Conservation (phyloP, 192 early-diverging fungal genomes). For the Mortierella antarctica region DNA sequence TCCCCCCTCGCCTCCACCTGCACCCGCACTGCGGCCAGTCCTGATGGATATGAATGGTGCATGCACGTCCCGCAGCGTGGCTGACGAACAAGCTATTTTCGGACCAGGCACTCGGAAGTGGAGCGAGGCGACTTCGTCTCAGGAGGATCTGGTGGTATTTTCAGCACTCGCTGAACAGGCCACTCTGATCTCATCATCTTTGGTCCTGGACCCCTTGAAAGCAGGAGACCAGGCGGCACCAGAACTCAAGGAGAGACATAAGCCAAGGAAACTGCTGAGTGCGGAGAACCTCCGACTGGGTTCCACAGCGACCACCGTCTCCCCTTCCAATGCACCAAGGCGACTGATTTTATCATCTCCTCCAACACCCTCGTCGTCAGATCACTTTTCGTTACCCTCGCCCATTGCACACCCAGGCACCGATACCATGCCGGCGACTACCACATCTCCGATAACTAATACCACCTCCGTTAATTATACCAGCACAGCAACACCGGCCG, state of each 20-base stretch:
- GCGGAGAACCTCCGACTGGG: conserved; percentile 12
- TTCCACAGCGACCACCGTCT: neutral
- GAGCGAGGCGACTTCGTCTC: too few relatives aligned
- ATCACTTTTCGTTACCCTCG: neutral
- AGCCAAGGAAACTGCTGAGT: conserved; percentile 26
- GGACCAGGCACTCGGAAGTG: too few relatives aligned
- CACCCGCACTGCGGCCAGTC: neutral
- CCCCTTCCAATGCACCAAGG: conserved; percentile 1
- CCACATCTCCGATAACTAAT: neutral
- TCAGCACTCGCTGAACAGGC: neutral
- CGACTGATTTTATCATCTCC: conserved; percentile 11
- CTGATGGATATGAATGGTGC: too few relatives aligned
- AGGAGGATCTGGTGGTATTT: too few relatives aligned
- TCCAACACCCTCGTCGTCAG: neutral
- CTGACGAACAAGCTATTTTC: too few relatives aligned
- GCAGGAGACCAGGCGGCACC: neutral
- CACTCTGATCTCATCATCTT: conserved; percentile 6
- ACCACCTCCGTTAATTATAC: neutral
- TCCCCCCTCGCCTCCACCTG: conserved; percentile 4
- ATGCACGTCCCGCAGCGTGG: too few relatives aligned
- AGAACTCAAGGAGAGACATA: neutral
- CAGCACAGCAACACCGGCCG: conserved; percentile 4
- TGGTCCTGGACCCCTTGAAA: conserved; percentile 23
- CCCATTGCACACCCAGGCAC: neutral
- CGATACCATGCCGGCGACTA: neutral